Evolutionary conservation across 2,329 filamentous ascomycete genomes (phyloP).

Genomic region (Aspergillus quadrilineatus): DNA sequence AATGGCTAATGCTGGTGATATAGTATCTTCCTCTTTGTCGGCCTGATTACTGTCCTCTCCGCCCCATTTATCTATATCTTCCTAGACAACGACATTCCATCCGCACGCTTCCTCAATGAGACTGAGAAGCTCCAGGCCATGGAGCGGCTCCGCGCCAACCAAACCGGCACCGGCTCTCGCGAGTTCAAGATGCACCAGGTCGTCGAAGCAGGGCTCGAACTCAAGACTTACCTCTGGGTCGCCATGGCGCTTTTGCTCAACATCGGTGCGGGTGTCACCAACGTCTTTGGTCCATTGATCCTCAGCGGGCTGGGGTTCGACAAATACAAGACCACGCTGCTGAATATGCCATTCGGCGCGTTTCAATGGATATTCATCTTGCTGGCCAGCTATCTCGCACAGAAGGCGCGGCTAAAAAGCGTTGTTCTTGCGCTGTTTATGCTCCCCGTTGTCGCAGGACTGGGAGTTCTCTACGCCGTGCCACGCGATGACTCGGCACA

Average conservation of each 20-base stretch:
- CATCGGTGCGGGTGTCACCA: constrained; percentile 62
- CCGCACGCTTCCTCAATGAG: constrained; percentile 50
- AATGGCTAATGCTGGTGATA: neutral
- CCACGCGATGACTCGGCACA: constrained; percentile 44
- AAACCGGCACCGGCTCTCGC: constrained; percentile 47
- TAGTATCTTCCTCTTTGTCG: constrained; percentile 61
- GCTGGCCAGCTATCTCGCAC: constrained; percentile 57
- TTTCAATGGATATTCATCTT: constrained; percentile 62
- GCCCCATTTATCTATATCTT: constrained; percentile 60
- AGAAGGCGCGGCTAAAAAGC: constrained; percentile 58
- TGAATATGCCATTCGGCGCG: constrained; percentile 67
- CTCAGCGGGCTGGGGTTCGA: constrained; percentile 61
- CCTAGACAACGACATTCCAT: constrained; percentile 58
- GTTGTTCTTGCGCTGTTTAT: constrained; percentile 55
- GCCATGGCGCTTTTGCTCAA: constrained; percentile 62
- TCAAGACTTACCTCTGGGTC: constrained; percentile 59
- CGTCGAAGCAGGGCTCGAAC: constrained; percentile 43
- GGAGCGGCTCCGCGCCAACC: constrained; percentile 52
- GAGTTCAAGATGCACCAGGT: constrained; percentile 50
- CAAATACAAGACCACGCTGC: constrained; percentile 57
- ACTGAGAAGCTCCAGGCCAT: constrained; percentile 49
- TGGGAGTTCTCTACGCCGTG: constrained; percentile 56
- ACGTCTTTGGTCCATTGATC: constrained; percentile 65
- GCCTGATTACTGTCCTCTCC: constrained; percentile 59
- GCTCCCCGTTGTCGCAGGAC: constrained; percentile 61